phyloP scores from a whole-genome alignment of 108 stramenopile genomes.

The Skeletonema potamos region DNA sequence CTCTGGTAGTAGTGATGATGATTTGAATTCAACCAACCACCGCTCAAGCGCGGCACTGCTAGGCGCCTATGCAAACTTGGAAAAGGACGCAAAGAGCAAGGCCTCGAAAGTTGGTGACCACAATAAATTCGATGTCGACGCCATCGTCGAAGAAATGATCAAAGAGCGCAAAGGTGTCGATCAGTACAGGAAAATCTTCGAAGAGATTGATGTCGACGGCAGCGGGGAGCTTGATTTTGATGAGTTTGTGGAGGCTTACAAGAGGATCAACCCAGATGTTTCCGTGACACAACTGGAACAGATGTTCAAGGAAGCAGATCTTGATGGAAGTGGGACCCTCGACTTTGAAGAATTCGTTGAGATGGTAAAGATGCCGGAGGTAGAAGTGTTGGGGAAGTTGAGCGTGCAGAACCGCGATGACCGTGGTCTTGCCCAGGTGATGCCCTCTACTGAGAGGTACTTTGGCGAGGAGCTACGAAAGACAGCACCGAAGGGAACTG shows the following conservation, averaged over 20 bases:
- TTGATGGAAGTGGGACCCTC: conserved; percentile 40
- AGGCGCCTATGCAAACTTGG: conserved; percentile 52
- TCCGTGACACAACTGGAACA: conserved; percentile 25
- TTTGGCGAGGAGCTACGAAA: conserved; percentile 61
- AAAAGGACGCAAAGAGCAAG: conserved; percentile 21
- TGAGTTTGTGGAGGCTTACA: conserved; percentile 48
- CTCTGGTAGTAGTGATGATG: not conserved
- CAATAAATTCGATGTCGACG: conserved; percentile 29
- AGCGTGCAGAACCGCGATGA: conserved; percentile 53
- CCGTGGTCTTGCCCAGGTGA: conserved; percentile 60
- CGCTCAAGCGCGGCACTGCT: not conserved
- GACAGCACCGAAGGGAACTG: conserved; percentile 27
- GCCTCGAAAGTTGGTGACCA: conserved; percentile 12
- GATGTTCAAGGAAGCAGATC: conserved; percentile 49
- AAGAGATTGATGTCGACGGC: conserved; percentile 46
- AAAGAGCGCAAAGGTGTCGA: conserved; percentile 36
- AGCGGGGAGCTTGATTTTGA: conserved; percentile 44
- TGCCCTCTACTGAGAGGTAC: conserved; percentile 55
- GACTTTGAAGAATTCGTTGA: conserved; percentile 51
- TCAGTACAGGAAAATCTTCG: conserved; percentile 38
- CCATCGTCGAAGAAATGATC: conserved; percentile 40
- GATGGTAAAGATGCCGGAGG: conserved; percentile 20
- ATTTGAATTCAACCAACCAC: not conserved
- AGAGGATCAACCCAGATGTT: conserved; percentile 24
- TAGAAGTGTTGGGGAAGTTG: conserved; percentile 35